phyloP scores from a whole-genome alignment of 2,329 filamentous ascomycete genomes.

The Allantophomopsis lycopodina region DNA sequence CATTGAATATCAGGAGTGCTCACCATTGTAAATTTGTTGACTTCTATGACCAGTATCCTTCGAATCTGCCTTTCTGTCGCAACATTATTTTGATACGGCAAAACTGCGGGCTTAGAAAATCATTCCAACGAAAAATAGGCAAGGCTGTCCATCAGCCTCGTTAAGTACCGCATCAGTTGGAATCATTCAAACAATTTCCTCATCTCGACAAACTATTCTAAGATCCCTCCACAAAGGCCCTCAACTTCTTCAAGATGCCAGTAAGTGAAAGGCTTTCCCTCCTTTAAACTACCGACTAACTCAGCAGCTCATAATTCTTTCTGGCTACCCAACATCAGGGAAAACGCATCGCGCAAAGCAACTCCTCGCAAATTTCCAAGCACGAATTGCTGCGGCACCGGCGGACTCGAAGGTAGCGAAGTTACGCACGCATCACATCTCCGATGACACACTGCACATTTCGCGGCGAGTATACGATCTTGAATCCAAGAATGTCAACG shows the following conservation, averaged over 20 bases:
- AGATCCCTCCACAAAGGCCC: too few relatives aligned
- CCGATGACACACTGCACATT: constrained; percentile 58
- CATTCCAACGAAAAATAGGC: too few relatives aligned
- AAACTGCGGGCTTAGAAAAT: too few relatives aligned
- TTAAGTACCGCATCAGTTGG: too few relatives aligned
- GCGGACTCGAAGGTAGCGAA: constrained; percentile 16
- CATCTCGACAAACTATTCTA: too few relatives aligned
- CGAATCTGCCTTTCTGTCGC: too few relatives aligned
- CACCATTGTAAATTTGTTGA: too few relatives aligned
- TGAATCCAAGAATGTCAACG: constrained; percentile 39
- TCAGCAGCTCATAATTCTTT: constrained; percentile 48
- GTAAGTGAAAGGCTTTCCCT: not conserved
- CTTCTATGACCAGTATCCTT: too few relatives aligned
- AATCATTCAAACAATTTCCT: too few relatives aligned
- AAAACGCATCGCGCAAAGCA: constrained; percentile 55
- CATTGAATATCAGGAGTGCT: too few relatives aligned
- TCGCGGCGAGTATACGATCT: constrained; percentile 59
- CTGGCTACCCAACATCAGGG: constrained; percentile 53
- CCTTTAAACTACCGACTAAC: not conserved
- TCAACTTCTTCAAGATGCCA: not conserved
- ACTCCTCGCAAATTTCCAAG: constrained; percentile 50
- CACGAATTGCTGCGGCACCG: constrained; percentile 25
- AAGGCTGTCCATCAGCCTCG: too few relatives aligned
- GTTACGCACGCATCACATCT: constrained; percentile 61
- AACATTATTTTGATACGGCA: too few relatives aligned